Evolutionary conservation across 228 moss, liverwort and hornwort genomes (phyloP).

Genomic region (Sphagnum magellanicum): DNA sequence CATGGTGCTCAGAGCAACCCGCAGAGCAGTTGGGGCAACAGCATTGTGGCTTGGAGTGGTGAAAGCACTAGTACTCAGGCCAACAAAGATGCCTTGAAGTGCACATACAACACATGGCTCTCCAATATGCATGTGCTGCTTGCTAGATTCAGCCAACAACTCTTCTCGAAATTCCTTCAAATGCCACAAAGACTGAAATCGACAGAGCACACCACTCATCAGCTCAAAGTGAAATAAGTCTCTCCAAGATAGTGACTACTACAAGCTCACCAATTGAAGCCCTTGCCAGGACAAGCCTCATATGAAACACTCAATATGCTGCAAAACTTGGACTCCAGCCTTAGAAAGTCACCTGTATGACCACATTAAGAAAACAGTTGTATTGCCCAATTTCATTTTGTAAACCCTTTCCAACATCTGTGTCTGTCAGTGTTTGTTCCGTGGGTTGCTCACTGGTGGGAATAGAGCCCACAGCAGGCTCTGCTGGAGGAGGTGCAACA

Average conservation of each 20-base stretch:
- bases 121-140: slow-evolving; percentile 35
- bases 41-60: slow-evolving; percentile 21
- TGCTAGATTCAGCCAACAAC: slow-evolving; percentile 34
- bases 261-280: too few relatives aligned
- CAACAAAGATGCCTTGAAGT: slow-evolving; percentile 35
- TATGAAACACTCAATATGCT: neutral
- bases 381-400: slow-evolving; percentile 45
- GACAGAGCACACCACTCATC: neutral
- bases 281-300: too few relatives aligned
- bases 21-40: slow-evolving; percentile 34
- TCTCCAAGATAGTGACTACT: too few relatives aligned
- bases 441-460: too few relatives aligned
- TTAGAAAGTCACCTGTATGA: slow-evolving; percentile 24
- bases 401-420: slow-evolving; percentile 36
- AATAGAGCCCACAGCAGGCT: too few relatives aligned
- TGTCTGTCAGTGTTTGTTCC: too few relatives aligned
- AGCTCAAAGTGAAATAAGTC: too few relatives aligned
- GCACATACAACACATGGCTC: slow-evolving; percentile 44
- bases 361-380: slow-evolving; percentile 44
- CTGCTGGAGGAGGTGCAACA: too few relatives aligned
- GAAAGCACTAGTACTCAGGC: slow-evolving; percentile 15
- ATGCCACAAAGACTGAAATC: slow-evolving; percentile 39
- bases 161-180: slow-evolving; percentile 39
- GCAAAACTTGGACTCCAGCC: neutral
- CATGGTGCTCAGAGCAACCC: slow-evolving; percentile 39